Percentiles rank a stretch among this genome's conserved stretches.
These are phyloP conservation scores for Leccinum truebloodii DNA, from an alignment of 768 basidiomycete species.

Conservation along the genomic window DNA sequence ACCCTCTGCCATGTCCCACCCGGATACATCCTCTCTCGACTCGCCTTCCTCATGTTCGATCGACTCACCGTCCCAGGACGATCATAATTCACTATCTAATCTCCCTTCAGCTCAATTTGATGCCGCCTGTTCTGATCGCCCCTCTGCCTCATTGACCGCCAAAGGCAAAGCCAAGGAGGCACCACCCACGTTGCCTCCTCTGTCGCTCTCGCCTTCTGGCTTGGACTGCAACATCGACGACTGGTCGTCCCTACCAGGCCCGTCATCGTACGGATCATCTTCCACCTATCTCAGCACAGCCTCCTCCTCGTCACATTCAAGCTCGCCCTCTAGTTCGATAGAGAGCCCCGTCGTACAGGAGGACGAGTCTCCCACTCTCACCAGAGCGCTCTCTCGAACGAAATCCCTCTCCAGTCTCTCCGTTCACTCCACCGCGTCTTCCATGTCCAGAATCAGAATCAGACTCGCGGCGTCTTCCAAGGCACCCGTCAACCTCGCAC, in stretches of 20 bases:
- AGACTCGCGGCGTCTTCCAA: conserved; percentile 42
- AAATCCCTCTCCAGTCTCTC: conserved; percentile 61
- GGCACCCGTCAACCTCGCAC: conserved; percentile 52
- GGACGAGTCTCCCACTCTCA: conserved; percentile 17
- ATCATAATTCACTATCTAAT: too few relatives aligned
- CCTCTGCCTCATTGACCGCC: conserved; percentile 31
- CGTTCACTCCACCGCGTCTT: conserved; percentile 44
- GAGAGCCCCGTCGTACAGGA: conserved; percentile 11
- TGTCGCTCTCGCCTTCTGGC: conserved; percentile 54
- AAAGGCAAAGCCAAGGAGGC: conserved; percentile 40
- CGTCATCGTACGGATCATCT: too few relatives aligned
- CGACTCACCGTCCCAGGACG: too few relatives aligned
- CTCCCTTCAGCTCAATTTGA: too few relatives aligned
- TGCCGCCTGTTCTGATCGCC: too few relatives aligned
- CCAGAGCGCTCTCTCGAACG: conserved; percentile 28
- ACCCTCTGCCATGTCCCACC: too few relatives aligned
- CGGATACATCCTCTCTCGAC: too few relatives aligned
- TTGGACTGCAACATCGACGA: conserved; percentile 33
- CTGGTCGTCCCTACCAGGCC: conserved; percentile 35
- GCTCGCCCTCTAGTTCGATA: too few relatives aligned
- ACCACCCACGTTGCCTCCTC: conserved; percentile 9
- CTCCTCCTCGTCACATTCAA: too few relatives aligned
- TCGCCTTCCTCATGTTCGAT: too few relatives aligned
- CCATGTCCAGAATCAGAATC: conserved; percentile 49
- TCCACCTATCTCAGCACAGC: too few relatives aligned